Base-by-base conservation (phyloP, 2,329 filamentous ascomycete species). In the Colletotrichum endophyticum region DNA sequence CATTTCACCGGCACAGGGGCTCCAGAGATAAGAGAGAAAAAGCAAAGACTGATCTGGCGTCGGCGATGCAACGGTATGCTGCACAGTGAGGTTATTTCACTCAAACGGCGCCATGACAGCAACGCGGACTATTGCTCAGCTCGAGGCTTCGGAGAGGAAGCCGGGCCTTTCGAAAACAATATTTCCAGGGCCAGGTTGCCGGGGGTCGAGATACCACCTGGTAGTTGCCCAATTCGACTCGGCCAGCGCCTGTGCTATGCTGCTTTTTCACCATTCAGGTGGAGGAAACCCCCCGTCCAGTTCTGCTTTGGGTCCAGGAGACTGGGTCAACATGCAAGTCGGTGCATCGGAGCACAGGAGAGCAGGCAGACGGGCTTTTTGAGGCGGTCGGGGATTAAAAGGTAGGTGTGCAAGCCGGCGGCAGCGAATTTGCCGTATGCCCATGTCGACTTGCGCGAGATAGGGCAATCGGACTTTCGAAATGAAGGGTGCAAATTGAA, bases 11-110 rank as follows among this genome's bases (percentile, higher is more conserved):
- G 56, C 32, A 39, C 56, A 68, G 56, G 63, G 63, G 27, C 56
- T 16, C 7, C 36, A 72, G 30, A 75, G 73, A 75, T 75, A 75
- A 73, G 44, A 67, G 44, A 59, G 28, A 57, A 66, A 66, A 67
- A 32, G 61, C 59, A 72, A 70, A 44, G 39, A 63, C 19, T 56
- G 22, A 34, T 44, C 25, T 56, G 62, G 63, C 70, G 63, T 27
- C 39, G 70, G 30, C 39, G 62, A 72, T 75, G 69, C 62, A 62
- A 72, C 73, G 22, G 36, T 62, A 62, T 25, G 19, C 69, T 75
- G 62, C 69, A 67, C 30, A 62, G 69, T 27, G 53, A 72, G 15
- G 39, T 30, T 67, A 22, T 67, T 68, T 19, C n/a, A 16, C 16
- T 27, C 36, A 61, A 44, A 53, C 39, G 19, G 16, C 30, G 22